Evolutionary conservation across 441 rosid genomes (phyloP).

Genomic region (Adansonia madagascariensis): DNA sequence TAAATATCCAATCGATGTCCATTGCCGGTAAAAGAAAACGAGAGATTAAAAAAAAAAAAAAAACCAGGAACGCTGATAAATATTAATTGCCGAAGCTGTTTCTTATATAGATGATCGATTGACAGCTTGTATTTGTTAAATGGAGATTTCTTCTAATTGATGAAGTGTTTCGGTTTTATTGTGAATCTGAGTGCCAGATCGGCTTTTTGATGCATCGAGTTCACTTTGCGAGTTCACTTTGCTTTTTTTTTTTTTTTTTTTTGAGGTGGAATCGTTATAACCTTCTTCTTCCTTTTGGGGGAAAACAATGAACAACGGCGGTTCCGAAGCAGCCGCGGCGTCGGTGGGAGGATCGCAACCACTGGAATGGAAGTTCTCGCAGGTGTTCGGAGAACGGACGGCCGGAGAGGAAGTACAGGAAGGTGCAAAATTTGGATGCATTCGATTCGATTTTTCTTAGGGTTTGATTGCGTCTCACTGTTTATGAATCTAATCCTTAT

Average conservation of each 20-base stretch:
- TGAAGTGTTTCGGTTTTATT: conserved; percentile 21
- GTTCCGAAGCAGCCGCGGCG: conserved; percentile 55
- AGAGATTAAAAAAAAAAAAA: background rate
- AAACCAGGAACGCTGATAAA: background rate
- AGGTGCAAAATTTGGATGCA: conserved; percentile 40
- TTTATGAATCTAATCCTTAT: conserved; percentile 27
- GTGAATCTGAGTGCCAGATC: conserved; percentile 34
- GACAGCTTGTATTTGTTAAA: conserved; percentile 9
- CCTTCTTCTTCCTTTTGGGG: background rate
- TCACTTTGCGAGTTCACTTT: too few species aligned
- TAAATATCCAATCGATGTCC: conserved; percentile 22
- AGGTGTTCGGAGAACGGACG: conserved; percentile 75
- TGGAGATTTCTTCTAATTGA: conserved; percentile 25
- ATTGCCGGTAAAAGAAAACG: background rate
- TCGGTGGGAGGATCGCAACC: conserved; percentile 61
- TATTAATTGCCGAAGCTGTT: conserved; percentile 19
- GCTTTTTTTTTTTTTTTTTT: background rate
- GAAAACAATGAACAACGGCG: conserved; percentile 68
- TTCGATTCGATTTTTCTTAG: conserved; percentile 28
- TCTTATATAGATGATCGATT: conserved; percentile 27
- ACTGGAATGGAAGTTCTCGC: conserved; percentile 74
- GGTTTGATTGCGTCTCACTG: conserved; percentile 27
- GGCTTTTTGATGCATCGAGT: conserved; percentile 24
- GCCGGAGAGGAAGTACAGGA: conserved; percentile 78
- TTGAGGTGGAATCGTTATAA: background rate